A percentile compares a stretch with the other conserved stretches of the same genome.
Evolutionary conservation across 1,284 basidiomycete species (phyloP).

Genomic region (Ceratobasidium theobromae): DNA sequence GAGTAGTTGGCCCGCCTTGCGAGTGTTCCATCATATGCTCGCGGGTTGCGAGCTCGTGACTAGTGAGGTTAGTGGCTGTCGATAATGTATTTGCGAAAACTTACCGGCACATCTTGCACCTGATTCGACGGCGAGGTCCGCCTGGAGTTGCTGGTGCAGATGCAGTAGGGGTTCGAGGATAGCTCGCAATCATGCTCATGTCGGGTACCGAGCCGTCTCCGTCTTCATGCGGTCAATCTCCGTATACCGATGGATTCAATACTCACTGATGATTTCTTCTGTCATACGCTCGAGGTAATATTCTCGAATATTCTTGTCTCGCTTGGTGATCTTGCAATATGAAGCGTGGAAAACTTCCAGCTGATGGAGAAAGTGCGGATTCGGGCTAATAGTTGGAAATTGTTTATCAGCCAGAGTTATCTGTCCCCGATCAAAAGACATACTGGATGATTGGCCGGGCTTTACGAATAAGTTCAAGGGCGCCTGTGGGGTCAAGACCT

Average conservation of each 20-base stretch:
- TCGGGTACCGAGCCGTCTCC: conserved; percentile 66
- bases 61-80: conserved; percentile 40
- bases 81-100: background rate
- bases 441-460: conserved; percentile 70
- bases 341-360: conserved; percentile 75
- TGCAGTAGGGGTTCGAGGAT: conserved; percentile 64
- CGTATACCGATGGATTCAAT: background rate
- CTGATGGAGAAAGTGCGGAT: conserved; percentile 74
- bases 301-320: conserved; percentile 70
- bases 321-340: conserved; percentile 65
- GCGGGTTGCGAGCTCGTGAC: conserved; percentile 80
- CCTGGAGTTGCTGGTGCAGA: conserved; percentile 62
- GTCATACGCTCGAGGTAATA: conserved; percentile 78
- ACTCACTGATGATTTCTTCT: conserved; percentile 74
- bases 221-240: conserved; percentile 48
- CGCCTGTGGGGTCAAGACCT: conserved; percentile 62
- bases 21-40: conserved; percentile 94
- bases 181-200: conserved; percentile 73
- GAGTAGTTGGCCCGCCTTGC: conserved; percentile 66
- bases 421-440: conserved; percentile 40
- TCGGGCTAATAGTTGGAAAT: conserved; percentile 57
- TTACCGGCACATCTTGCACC: conserved; percentile 90
- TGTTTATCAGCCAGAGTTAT: conserved; percentile 3
- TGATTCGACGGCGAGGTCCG: conserved; percentile 55
- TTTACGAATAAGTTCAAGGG: conserved; percentile 65